These are phyloP conservation scores for Lactuca sativa DNA, from an alignment of 129 eudicot species.

Conservation along the genomic window DNA sequence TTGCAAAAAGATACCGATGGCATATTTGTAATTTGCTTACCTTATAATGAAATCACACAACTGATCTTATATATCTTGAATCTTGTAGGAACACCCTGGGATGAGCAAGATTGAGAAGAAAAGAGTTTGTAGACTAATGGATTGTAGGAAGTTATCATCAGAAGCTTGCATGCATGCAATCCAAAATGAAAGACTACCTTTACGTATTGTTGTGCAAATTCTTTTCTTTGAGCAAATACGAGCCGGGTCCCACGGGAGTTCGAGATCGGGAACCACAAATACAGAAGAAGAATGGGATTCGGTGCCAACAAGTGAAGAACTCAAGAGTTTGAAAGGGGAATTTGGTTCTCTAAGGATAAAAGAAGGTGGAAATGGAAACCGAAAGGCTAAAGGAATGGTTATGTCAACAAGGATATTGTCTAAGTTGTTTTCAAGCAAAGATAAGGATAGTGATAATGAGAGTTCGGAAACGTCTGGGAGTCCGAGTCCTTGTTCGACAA, in stretches of 20 bases:
- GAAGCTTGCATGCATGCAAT: conserved; percentile 92
- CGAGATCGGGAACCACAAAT: conserved; percentile 72
- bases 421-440: conserved; percentile 74
- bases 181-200: conserved; percentile 88
- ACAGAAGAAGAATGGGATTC: conserved; percentile 89
- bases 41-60: not conserved
- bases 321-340: conserved; percentile 70
- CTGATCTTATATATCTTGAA: not conserved
- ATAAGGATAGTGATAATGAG: conserved; percentile 65
- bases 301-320: conserved; percentile 66
- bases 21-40: no score
- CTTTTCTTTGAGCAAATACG: conserved; percentile 86
- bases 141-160: conserved; percentile 74
- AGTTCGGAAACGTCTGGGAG: conserved; percentile 88
- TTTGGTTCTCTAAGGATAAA: conserved; percentile 47
- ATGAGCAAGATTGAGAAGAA: conserved; percentile 72
- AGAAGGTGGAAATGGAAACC: conserved; percentile 32
- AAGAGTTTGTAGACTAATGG: conserved; percentile 77
- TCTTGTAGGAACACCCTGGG: conserved; percentile 70
- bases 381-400: conserved; percentile 53
- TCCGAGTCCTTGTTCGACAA: conserved; percentile 67
- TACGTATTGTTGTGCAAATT: conserved; percentile 83
- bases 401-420: conserved; percentile 69
- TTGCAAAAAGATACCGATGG: not conserved
- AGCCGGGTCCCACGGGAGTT: conserved; percentile 73